Conservation (phyloP, 140 eudicot genomes). For the Erigeron philadelphicus region DNA sequence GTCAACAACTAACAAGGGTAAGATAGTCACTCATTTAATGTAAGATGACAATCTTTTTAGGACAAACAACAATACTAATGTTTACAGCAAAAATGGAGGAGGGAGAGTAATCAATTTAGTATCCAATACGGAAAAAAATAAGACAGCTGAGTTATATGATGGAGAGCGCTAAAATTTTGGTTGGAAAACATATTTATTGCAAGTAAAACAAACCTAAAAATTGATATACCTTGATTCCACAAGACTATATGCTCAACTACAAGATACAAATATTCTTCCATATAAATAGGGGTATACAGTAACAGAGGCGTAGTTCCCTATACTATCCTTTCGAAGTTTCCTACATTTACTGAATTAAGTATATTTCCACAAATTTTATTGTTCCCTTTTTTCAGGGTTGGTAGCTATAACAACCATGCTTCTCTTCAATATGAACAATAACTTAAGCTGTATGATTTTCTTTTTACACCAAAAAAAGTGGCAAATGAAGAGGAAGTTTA, state of each 20-base stretch:
- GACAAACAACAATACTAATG: no score
- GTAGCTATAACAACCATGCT: conserved; percentile 1
- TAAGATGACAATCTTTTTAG: no score
- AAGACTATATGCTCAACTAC: not conserved
- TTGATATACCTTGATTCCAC: not conserved
- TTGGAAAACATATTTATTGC: no score
- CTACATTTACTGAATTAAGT: not conserved
- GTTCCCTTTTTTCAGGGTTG: not conserved
- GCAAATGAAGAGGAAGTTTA: conserved; percentile 9
- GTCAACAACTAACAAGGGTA: no score
- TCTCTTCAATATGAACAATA: conserved; percentile 13
- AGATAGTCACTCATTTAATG: no score
- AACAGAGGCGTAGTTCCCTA: not conserved
- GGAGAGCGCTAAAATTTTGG: no score
- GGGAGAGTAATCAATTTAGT: no score
- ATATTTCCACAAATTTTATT: not conserved
- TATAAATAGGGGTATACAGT: not conserved
- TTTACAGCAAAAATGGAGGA: no score
- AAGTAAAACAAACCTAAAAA: no score
- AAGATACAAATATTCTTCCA: not conserved
- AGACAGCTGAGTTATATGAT: no score
- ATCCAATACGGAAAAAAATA: no score
- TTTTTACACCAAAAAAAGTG: conserved; percentile 14
- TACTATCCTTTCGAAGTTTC: not conserved
- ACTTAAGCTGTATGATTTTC: not conserved